phyloP scores from a whole-genome alignment of 202 grass and related monocot species.

The Elaeis oleifera region DNA sequence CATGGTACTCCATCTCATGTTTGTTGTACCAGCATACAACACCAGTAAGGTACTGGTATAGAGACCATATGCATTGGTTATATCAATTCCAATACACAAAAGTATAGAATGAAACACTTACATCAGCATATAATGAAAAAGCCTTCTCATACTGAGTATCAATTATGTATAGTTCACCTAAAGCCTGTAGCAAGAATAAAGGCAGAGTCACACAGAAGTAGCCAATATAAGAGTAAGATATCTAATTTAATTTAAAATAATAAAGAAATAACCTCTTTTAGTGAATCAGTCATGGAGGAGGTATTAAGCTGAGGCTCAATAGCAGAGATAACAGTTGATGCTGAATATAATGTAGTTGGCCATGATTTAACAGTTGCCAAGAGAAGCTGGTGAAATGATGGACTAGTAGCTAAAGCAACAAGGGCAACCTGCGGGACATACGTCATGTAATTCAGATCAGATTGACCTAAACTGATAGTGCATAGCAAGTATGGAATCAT shows the following conservation, averaged over 20 bases:
- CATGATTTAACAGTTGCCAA: constrained; percentile 72
- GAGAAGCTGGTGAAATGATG: constrained; percentile 78
- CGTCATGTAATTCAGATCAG: constrained; percentile 31
- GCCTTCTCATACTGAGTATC: constrained; percentile 79
- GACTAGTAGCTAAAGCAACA: constrained; percentile 81
- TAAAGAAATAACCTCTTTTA: constrained; percentile 61
- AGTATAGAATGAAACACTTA: constrained; percentile 45
- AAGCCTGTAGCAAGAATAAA: constrained; percentile 47
- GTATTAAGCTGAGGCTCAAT: constrained; percentile 76
- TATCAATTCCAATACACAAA: constrained; percentile 8
- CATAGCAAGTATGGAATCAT: not conserved
- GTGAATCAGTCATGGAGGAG: constrained; percentile 62
- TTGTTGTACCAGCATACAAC: too few species aligned
- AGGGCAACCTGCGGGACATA: constrained; percentile 70
- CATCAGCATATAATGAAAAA: constrained; percentile 81
- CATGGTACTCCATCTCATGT: too few species aligned
- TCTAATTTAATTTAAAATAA: constrained; percentile 8
- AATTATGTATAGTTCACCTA: constrained; percentile 79
- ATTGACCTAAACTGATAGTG: not conserved
- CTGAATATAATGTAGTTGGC: constrained; percentile 68
- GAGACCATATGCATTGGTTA: too few species aligned
- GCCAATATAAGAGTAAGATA: constrained; percentile 25
- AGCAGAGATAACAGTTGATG: constrained; percentile 77
- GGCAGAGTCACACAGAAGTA: not conserved
- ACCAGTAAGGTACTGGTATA: too few species aligned